A percentile compares a stretch with the other conserved stretches of the same genome.
phyloP scores from a whole-genome alignment of 306 rosid species.

The Quercus glauca region DNA sequence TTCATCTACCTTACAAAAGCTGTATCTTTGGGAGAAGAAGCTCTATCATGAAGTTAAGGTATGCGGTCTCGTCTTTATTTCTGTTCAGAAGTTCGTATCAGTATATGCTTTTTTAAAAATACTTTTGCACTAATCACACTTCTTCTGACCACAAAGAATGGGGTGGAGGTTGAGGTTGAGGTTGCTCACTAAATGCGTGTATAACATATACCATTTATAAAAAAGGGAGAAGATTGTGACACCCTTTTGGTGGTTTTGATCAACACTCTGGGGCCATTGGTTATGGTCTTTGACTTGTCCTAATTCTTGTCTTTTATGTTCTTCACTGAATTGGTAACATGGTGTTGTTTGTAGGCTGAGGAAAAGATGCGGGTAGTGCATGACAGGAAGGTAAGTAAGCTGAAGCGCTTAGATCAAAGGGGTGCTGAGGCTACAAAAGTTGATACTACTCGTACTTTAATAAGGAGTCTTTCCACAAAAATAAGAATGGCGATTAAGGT shows the following conservation, averaged over 20 bases:
- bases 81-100: background rate
- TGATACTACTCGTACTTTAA: constrained; percentile 59
- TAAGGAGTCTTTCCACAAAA: constrained; percentile 79
- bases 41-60: constrained; percentile 91
- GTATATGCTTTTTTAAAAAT: background rate
- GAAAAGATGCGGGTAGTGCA: constrained; percentile 92
- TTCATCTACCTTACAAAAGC: constrained; percentile 80
- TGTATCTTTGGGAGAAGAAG: constrained; percentile 97
- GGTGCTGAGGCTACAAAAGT: constrained; percentile 82
- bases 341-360: constrained; percentile 60
- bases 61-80: constrained; percentile 13
- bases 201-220: no score
- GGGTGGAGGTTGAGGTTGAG: no score
- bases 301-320: constrained; percentile 2
- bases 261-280: background rate
- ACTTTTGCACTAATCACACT: background rate
- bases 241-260: background rate
- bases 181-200: no score
- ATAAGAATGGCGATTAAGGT: constrained; percentile 92
- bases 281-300: background rate
- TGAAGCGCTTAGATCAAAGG: constrained; percentile 72
- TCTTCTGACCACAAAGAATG: no score
- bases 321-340: constrained; percentile 1
- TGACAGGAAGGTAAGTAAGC: constrained; percentile 73
- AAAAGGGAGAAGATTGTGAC: no score